Evolutionary conservation across 2,329 filamentous ascomycete genomes (phyloP).

Genomic region (Colletotrichum sp.): DNA sequence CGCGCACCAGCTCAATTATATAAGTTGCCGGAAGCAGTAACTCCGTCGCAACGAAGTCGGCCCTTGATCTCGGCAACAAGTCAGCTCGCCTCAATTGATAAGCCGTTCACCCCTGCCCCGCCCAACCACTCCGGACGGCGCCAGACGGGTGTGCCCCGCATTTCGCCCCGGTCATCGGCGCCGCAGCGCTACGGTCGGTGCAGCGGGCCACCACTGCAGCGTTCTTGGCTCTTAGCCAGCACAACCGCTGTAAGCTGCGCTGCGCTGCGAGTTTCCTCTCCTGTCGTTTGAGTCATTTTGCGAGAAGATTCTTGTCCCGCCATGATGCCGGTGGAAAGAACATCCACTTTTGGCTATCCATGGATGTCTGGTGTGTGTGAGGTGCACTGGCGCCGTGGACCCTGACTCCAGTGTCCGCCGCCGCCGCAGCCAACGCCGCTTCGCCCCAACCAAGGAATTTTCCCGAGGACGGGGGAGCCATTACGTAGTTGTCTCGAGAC

Average conservation of each 20-base stretch:
- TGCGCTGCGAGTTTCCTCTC: not conserved
- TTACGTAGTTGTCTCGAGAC: not conserved
- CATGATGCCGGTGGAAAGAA: not conserved
- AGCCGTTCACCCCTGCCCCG: not conserved
- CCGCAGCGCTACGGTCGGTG: not conserved
- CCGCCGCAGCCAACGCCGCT: not conserved
- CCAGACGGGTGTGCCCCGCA: not conserved
- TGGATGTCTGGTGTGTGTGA: not conserved
- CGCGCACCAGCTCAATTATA: not conserved
- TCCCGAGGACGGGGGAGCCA: not conserved
- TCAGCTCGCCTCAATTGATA: not conserved
- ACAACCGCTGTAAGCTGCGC: not conserved
- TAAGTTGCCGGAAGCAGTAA: not conserved
- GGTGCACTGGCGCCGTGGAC: not conserved
- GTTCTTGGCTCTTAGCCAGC: not conserved
- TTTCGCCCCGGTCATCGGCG: conserved; percentile 16
- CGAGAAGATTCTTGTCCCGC: not conserved
- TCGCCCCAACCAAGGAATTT: not conserved
- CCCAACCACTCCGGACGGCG: conserved; percentile 3
- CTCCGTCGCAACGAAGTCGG: not conserved
- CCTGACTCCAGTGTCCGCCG: not conserved
- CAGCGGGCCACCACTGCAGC: not conserved
- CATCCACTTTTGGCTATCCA: not conserved
- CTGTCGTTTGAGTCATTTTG: not conserved
- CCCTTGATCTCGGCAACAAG: not conserved